Conservation (phyloP, 2,329 filamentous ascomycete genomes). For the Phaeosphaeria sp. region DNA sequence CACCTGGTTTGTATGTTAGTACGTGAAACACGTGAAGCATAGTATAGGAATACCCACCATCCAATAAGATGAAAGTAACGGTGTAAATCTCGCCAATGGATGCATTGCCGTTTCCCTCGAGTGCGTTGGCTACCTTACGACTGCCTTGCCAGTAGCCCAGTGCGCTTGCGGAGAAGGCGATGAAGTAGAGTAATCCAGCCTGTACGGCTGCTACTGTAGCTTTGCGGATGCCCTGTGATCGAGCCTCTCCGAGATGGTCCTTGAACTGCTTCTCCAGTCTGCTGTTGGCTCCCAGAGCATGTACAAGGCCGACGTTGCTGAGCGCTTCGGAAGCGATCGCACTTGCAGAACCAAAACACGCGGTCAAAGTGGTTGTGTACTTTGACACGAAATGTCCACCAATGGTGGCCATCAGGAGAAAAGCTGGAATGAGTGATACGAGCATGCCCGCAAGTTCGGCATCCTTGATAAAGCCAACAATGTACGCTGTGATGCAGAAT, state of each 20-base stretch:
- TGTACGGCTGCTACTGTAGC: constrained; percentile 64
- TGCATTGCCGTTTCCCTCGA: constrained; percentile 39
- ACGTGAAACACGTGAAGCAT: background rate
- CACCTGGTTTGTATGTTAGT: constrained; percentile 35
- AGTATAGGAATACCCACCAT: constrained; percentile 44
- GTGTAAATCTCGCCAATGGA: constrained; percentile 60
- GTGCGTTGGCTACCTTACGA: constrained; percentile 57
- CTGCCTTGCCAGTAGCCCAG: constrained; percentile 74
- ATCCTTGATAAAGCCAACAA: constrained; percentile 72
- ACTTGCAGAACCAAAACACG: constrained; percentile 64
- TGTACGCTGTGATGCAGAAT: constrained; percentile 72
- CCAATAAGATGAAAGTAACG: constrained; percentile 63
- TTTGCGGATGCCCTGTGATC: constrained; percentile 64
- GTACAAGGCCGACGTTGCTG: constrained; percentile 66
- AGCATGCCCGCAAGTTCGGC: constrained; percentile 69
- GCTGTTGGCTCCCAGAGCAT: constrained; percentile 67
- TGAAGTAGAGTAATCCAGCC: constrained; percentile 69
- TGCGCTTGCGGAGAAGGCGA: constrained; percentile 71
- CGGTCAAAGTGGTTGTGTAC: constrained; percentile 58
- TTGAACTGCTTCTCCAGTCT: constrained; percentile 68
- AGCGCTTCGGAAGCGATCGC: constrained; percentile 70
- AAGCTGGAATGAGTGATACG: constrained; percentile 68
- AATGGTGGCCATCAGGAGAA: constrained; percentile 64
- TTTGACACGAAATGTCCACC: constrained; percentile 63
- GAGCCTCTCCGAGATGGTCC: constrained; percentile 58